Evolutionary conservation across 2,329 filamentous ascomycete genomes (phyloP).

Genomic region (Exophiala spinifera): DNA sequence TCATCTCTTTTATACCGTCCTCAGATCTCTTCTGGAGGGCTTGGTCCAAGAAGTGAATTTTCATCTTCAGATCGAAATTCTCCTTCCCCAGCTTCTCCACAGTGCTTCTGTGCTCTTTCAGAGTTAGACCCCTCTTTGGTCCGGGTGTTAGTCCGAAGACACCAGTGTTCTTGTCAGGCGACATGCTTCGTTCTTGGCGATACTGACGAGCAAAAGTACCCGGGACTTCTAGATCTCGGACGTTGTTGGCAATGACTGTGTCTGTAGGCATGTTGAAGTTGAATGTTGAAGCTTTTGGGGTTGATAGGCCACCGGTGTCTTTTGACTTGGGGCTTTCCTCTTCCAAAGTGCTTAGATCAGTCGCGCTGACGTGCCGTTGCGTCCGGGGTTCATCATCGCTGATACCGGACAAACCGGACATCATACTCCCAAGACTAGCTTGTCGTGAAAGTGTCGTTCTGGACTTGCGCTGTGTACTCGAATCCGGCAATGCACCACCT

Average conservation of each 20-base stretch:
- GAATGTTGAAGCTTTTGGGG: conserved; percentile 62
- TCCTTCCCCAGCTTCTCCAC: conserved; percentile 96
- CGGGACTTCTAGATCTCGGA: conserved; percentile 86
- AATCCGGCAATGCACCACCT: conserved; percentile 65
- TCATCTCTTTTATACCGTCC: conserved; percentile 96
- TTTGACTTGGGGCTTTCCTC: conserved; percentile 49
- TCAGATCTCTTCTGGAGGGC: conserved; percentile 89
- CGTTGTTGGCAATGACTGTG: conserved; percentile 81
- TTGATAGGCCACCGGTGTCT: conserved; percentile 55
- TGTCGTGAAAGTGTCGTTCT: conserved; percentile 62
- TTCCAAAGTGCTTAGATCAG: conserved; percentile 55
- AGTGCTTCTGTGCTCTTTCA: conserved; percentile 96
- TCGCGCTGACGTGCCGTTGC: conserved; percentile 44
- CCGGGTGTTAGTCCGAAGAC: conserved; percentile 45
- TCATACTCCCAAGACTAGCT: conserved; percentile 86
- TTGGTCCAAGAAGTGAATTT: conserved; percentile 95
- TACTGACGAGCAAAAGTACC: conserved; percentile 86
- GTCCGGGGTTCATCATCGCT: conserved; percentile 48
- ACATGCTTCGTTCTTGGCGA: conserved; percentile 65
- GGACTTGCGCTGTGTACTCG: conserved; percentile 37
- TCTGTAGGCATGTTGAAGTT: conserved; percentile 70
- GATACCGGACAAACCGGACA: conserved; percentile 62
- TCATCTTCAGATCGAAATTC: conserved; percentile 95
- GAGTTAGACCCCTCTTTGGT: conserved; percentile 66
- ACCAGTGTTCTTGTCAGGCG: conserved; percentile 55